A percentile compares a stretch with the other conserved stretches of the same genome.
Conservation (phyloP, 805 yeast genomes). For the Tanozyma kutaoensis region DNA sequence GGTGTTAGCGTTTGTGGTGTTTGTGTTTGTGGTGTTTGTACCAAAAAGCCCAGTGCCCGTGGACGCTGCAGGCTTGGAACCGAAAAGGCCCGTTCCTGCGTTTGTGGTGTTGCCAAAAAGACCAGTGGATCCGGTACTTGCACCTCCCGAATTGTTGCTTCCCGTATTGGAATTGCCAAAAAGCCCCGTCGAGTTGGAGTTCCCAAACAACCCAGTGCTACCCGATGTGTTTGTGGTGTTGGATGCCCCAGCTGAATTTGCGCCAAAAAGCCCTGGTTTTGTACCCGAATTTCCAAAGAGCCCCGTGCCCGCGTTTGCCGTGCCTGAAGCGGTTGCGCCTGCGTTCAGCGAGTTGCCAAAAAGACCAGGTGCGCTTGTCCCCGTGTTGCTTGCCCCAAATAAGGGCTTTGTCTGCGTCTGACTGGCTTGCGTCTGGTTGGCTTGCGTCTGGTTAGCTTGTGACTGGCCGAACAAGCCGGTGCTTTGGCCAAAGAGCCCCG, state of each 20-base stretch:
- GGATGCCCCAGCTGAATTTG: constrained; percentile 1
- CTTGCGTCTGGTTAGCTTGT: constrained; percentile 4
- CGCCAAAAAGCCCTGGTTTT: constrained; percentile 1
- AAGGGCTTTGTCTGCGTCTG: constrained; percentile 3
- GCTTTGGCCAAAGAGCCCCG: too few species aligned
- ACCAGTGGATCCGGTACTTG: constrained; percentile 1
- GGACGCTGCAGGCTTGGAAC: background rate
- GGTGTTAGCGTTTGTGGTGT: constrained; percentile 1
- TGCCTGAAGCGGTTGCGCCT: background rate
- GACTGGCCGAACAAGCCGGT: background rate
- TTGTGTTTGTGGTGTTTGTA: constrained; percentile 1
- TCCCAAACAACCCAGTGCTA: constrained; percentile 1
- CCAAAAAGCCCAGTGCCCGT: constrained; percentile 1
- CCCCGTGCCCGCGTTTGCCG: constrained; percentile 1
- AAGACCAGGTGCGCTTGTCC: too few species aligned
- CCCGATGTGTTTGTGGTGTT: background rate
- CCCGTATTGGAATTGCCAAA: constrained; percentile 11
- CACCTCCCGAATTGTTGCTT: too few species aligned
- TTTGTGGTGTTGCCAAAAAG: constrained; percentile 3
- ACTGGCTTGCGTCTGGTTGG: constrained; percentile 6
- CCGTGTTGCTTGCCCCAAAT: too few species aligned
- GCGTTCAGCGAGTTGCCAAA: background rate
- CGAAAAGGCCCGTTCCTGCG: too few species aligned
- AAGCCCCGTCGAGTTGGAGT: constrained; percentile 4
- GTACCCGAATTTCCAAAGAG: constrained; percentile 1